Base-by-base conservation (phyloP, 805 yeast species). In the Saturnispora hagleri region DNA sequence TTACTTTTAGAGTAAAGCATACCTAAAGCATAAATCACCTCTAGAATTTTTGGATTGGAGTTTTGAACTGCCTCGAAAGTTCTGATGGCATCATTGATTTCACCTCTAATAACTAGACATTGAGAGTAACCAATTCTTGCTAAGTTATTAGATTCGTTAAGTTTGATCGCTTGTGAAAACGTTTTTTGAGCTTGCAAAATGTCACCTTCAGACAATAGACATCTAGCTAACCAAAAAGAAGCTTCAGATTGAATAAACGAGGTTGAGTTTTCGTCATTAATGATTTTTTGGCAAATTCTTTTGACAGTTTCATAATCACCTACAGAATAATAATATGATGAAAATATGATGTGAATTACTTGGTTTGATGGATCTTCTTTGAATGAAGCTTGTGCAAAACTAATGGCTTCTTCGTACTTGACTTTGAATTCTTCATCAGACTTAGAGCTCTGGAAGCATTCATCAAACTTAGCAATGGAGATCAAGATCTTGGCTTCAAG, bases 101-200 rank as follows among this genome's bases (percentile, higher is more conserved):
- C 79, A 46, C 82, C 83, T 63, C 90, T 82, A 50, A 81, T 75
- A 50, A 84, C 77, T 62, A 89, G 89, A 2, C 96, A 77, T 65
- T 89, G 95, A 1, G 95, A 96, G 53, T 86, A 75, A 31, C 97
- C 98, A 51, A 90, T 71, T 57, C 81, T 81, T 0, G 97, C 82
- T 20, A 85, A 73, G 3, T 83, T 61, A 59, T 86, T 86, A 47
- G 69, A 73, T 38, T 82, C 86, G 61, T 85, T 81, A 36, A 76
- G 69, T 55, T 80, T 81, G 41, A 80, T 75, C 5, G 97, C 80
- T 53, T 81, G 87, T 55, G 83, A 82, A 65, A 87, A 91, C 59
- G 74, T 71, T 51, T 75, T 76, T 59, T 87, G 86, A 0, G 98
- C 84, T 53, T 76, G 76, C n/a, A 79, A 76, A 61, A 73, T 80